phyloP scores from a whole-genome alignment of 2,329 filamentous ascomycete species.

The Hypoxylon sp. region DNA sequence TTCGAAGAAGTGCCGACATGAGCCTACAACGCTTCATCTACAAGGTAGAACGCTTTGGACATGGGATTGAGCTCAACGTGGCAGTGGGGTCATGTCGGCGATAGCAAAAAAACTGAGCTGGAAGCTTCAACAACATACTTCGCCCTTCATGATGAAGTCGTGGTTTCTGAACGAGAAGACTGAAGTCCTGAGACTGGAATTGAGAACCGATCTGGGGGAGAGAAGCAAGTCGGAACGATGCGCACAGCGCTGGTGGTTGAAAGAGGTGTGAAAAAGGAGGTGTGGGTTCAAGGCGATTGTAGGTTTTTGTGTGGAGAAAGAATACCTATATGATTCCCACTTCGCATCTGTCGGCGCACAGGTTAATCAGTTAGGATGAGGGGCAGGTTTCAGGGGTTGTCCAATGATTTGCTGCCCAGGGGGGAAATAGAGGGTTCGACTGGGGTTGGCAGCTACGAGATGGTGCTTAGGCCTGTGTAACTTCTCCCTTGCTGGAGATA shows the following conservation, averaged over 20 bases:
- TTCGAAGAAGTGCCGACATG: background rate
- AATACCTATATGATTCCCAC: constrained; percentile 24
- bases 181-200: constrained; percentile 36
- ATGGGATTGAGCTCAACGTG: constrained; percentile 17
- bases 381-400: constrained; percentile 41
- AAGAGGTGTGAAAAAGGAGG: constrained; percentile 48
- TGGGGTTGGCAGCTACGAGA: constrained; percentile 15
- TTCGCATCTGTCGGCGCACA: constrained; percentile 13
- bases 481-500: constrained; percentile 24
- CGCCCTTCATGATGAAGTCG: constrained; percentile 66
- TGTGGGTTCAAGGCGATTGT: constrained; percentile 44
- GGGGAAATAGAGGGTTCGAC: constrained; percentile 15
- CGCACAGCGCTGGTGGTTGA: constrained; percentile 47
- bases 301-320: constrained; percentile 42
- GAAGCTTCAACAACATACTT: constrained; percentile 58
- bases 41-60: constrained; percentile 10
- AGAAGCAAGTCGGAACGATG: constrained; percentile 33
- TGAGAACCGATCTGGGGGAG: constrained; percentile 35
- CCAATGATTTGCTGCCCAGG: constrained; percentile 31
- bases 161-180: constrained; percentile 32
- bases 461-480: constrained; percentile 17
- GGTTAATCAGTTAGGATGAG: constrained; percentile 33
- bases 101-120: constrained; percentile 18
- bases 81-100: constrained; percentile 6
- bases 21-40: constrained; percentile 11